These are phyloP conservation scores for Dissophora globulifera DNA, from an alignment of 192 early-diverging fungal species.

Conservation along the genomic window DNA sequence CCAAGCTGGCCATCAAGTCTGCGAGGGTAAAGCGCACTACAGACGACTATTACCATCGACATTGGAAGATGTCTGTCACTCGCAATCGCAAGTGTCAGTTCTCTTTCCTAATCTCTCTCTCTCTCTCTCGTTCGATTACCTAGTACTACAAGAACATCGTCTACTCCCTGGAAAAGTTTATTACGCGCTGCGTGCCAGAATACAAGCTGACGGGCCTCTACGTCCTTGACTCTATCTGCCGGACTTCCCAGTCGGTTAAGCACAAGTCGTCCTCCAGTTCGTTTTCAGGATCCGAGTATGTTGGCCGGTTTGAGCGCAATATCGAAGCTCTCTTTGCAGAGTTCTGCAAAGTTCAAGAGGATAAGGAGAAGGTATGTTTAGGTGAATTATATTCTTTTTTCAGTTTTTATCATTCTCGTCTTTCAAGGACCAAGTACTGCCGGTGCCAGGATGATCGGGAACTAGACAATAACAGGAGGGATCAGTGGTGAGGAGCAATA, in stretches of 20 bases:
- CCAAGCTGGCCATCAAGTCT: conserved; percentile 54
- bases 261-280: conserved; percentile 26
- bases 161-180: conserved; percentile 61
- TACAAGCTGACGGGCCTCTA: conserved; percentile 71
- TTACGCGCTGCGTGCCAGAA: conserved; percentile 60
- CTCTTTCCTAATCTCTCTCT: background rate
- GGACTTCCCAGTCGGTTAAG: conserved; percentile 54
- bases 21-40: conserved; percentile 37
- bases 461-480: no score
- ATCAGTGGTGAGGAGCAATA: no score
- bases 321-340: conserved; percentile 57
- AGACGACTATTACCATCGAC: background rate
- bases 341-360: conserved; percentile 53
- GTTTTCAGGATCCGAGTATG: conserved; percentile 53
- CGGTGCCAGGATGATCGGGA: no score
- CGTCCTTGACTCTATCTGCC: conserved; percentile 69
- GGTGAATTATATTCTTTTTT: no score
- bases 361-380: conserved; percentile 56
- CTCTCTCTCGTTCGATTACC: background rate
- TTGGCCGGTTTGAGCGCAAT: conserved; percentile 53
- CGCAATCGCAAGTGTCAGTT: no score
- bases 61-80: background rate
- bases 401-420: no score
- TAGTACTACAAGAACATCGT: conserved; percentile 68
- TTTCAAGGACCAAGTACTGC: no score